These are phyloP conservation scores for Talaromyces thailandensis DNA, from an alignment of 495 filamentous ascomycete genomes.

Conservation along the genomic window DNA sequence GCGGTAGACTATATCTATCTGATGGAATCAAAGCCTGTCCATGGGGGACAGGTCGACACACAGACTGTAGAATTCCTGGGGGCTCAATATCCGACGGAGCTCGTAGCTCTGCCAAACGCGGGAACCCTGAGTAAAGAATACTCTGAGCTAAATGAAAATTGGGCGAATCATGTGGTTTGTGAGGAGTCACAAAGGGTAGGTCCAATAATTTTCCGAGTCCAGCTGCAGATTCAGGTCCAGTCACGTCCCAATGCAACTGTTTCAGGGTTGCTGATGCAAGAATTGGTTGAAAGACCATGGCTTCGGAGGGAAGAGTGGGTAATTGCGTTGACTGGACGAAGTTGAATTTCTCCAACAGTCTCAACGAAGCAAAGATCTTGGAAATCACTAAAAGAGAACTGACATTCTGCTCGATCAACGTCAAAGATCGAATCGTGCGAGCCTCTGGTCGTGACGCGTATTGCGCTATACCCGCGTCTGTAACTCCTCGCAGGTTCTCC, in stretches of 20 bases:
- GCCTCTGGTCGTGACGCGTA: conserved; percentile 55
- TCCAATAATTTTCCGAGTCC: conserved; percentile 30
- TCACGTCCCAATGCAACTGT: conserved; percentile 77
- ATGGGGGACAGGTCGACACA: conserved; percentile 52
- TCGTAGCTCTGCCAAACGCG: conserved; percentile 55
- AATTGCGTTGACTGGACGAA: conserved; percentile 56
- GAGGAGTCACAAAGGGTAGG: conserved; percentile 28
- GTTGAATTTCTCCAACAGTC: conserved; percentile 53
- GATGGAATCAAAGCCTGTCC: conserved; percentile 39
- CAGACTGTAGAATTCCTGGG: conserved; percentile 55
- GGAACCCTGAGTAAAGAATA: conserved; percentile 63
- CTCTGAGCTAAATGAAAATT: conserved; percentile 65
- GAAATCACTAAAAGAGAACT: conserved; percentile 62
- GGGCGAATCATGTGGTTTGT: conserved; percentile 37
- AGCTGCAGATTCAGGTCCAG: conserved; percentile 34
- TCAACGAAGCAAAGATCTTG: conserved; percentile 61
- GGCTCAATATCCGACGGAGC: conserved; percentile 65
- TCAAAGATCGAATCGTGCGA: conserved; percentile 47
- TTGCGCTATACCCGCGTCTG: conserved; percentile 63
- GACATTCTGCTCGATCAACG: conserved; percentile 57
- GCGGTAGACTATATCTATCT: conserved; percentile 39
- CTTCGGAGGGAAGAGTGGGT: conserved; percentile 48
- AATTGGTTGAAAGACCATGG: conserved; percentile 57
- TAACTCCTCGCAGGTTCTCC: conserved; percentile 67
- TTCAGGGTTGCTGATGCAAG: conserved; percentile 58